Conservation (phyloP, 2,329 filamentous ascomycete genomes). For the Alternaria arbusti region DNA sequence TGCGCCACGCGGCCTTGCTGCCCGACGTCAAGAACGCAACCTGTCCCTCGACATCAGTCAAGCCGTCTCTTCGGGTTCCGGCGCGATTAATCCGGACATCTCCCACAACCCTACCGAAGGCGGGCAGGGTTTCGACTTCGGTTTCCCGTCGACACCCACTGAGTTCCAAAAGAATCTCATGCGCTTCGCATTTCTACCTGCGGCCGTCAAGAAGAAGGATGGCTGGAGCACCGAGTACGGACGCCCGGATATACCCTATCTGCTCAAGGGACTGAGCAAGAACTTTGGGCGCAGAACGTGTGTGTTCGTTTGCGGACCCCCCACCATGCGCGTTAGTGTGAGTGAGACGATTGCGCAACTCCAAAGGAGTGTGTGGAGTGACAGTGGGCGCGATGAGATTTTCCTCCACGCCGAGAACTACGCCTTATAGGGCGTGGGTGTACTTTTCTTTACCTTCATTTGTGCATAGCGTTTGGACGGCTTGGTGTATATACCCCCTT, state of each 20-base stretch:
- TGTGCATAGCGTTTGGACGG: constrained; percentile 39
- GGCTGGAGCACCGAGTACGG: constrained; percentile 95
- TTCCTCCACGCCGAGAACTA: constrained; percentile 97
- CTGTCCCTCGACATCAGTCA: constrained; percentile 53
- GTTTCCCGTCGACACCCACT: constrained; percentile 82
- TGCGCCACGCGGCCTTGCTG: constrained; percentile 38
- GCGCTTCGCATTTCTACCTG: constrained; percentile 82
- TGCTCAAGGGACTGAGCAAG: constrained; percentile 84
- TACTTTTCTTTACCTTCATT: constrained; percentile 8
- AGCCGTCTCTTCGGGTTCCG: constrained; percentile 40
- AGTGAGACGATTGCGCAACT: constrained; percentile 82
- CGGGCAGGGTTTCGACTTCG: constrained; percentile 57
- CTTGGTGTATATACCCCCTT: constrained; percentile 28
- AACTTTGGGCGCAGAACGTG: constrained; percentile 81
- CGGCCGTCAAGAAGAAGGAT: constrained; percentile 61
- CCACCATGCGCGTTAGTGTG: constrained; percentile 85
- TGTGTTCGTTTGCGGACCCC: constrained; percentile 91
- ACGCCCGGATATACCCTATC: constrained; percentile 83
- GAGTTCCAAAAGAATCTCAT: constrained; percentile 89
- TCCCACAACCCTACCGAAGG: constrained; percentile 25
- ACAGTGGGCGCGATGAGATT: constrained; percentile 82
- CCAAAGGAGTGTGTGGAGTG: constrained; percentile 83
- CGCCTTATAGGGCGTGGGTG: constrained; percentile 65
- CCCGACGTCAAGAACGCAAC: constrained; percentile 52
- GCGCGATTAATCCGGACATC: constrained; percentile 54